phyloP scores from a whole-genome alignment of 2,329 filamentous ascomycete genomes.

The Colletotrichum euphorbiae region DNA sequence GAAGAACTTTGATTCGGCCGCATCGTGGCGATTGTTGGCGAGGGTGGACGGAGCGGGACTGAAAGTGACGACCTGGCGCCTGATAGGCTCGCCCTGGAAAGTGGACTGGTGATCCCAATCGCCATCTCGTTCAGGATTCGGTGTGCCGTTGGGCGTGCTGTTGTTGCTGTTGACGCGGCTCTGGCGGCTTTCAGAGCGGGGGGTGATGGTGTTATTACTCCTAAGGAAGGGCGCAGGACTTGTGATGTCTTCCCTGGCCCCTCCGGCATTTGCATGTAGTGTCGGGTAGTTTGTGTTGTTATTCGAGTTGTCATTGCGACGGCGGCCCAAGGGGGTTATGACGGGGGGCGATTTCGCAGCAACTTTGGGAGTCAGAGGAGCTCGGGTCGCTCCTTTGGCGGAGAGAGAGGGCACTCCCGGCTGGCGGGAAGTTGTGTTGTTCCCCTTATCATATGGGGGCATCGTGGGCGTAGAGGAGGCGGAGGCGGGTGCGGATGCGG shows the following conservation, averaged over 20 bases:
- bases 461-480: constrained; percentile 33
- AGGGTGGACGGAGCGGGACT: constrained; percentile 51
- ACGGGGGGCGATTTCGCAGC: constrained; percentile 56
- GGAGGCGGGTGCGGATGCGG: constrained; percentile 16
- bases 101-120: constrained; percentile 60
- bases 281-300: constrained; percentile 39
- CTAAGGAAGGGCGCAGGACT: constrained; percentile 66
- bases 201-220: constrained; percentile 75
- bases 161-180: constrained; percentile 76
- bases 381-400: constrained; percentile 64
- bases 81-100: constrained; percentile 44
- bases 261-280: constrained; percentile 45
- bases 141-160: constrained; percentile 74
- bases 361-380: constrained; percentile 68
- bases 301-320: constrained; percentile 42
- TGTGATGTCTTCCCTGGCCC: constrained; percentile 60
- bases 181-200: constrained; percentile 80
- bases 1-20: constrained; percentile 81
- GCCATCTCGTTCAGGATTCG: constrained; percentile 56
- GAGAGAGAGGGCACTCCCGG: constrained; percentile 77
- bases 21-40: constrained; percentile 42
- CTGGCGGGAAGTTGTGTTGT: constrained; percentile 62
- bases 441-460: constrained; percentile 61
- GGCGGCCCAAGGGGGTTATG: constrained; percentile 55
- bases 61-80: constrained; percentile 53